Base-by-base conservation (phyloP, 495 filamentous ascomycete genomes). In the Polyplosphaeria fusca region DNA sequence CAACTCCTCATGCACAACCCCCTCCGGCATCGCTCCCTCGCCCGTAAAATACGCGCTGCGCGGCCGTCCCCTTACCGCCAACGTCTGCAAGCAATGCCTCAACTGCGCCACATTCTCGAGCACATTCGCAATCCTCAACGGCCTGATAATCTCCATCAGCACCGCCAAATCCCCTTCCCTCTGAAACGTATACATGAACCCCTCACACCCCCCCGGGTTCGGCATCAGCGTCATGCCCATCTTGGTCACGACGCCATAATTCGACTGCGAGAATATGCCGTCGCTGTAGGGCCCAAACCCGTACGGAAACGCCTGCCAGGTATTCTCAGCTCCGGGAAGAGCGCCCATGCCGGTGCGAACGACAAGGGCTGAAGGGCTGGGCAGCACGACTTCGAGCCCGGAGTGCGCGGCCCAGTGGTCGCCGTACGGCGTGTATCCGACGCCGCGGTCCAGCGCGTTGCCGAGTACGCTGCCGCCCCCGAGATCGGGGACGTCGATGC, bases 401-500 rank as follows among this genome's bases (percentile, higher is more conserved):
- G 69, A 70, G 35, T 77, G 71, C 50, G 66, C 67, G 27, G 76
- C 76, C 60, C 76, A 76, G 45, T 81, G 78, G 7, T 74, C 68
- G 12, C 75, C 77, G 47, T 73, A 72, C 14, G 73, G 70, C 38
- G 74, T 75, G 55, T 74, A 75, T 1, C 73, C 73, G 7, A 76
- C 66, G 0, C 74, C 74, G 5, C 73, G 58, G 52, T 76, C 74
- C 24, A 75, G 46, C 3, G 72, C 72, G 70, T 84, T 82, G 22
- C 81, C 80, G 18, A 82, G 42, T 1, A 82, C 76, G 14, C 76
- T 79, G 3, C 80, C 81, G 65, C 81, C 78, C 38, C 79, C 80
- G n/a, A 84, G 64, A 47, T 76, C 76, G 3, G 81, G 79, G 2
- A 71, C 74, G 58, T 76, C 78, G 2, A 76, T 74, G 79, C 79